Base-by-base conservation (phyloP, 352 stramenopile species). In the Saprolegnia diclina region DNA sequence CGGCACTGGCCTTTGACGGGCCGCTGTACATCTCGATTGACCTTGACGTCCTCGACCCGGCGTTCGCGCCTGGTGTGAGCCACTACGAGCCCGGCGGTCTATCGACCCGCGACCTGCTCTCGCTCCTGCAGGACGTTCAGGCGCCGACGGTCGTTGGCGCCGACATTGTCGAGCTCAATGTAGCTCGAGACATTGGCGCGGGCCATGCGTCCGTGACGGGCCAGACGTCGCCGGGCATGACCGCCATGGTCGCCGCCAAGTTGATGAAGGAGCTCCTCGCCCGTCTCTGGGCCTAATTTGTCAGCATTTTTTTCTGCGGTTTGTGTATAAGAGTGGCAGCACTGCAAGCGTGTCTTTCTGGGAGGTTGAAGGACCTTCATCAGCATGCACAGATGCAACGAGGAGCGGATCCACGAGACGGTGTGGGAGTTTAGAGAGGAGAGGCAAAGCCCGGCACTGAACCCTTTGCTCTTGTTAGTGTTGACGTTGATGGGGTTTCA, bases 121-220 rank as follows among this genome's bases (percentile, higher is more conserved):
- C 65, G 19, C 40, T 65, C 18, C 52, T 73, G 14, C 68, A 73
- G 22, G 22, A 32, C 16, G 48, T 73, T 19, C 7, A 29, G 35
- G 64, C 35, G 16, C 11, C 44, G 19, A 65, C 50, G n/a, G 16
- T 71, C 19, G 45, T 73, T 46, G 68, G 59, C 14, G 61, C 61
- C 10, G 68, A 73, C 61, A 42, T 73, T 29, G 68, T 73, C 19
- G 68, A 73, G 45, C 57, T 70, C 24, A 73, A 73, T 55, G 59
- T 56, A 0, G 21, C 22, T 18, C 6, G 59, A 0, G 68, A 73
- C 32, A 52, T 71, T 32, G 56, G 56, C 16, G 24, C 19, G 0
- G 29, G 37, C 7, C 18, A 26, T 18, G 37, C 37, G 5, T 48
- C 56, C 56, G 40, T 65, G 26, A 46, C 56, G 14, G 56, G 56